Evolutionary conservation across 495 filamentous ascomycete genomes (phyloP).

Genomic region (Penicillium macrosclerotiorum): DNA sequence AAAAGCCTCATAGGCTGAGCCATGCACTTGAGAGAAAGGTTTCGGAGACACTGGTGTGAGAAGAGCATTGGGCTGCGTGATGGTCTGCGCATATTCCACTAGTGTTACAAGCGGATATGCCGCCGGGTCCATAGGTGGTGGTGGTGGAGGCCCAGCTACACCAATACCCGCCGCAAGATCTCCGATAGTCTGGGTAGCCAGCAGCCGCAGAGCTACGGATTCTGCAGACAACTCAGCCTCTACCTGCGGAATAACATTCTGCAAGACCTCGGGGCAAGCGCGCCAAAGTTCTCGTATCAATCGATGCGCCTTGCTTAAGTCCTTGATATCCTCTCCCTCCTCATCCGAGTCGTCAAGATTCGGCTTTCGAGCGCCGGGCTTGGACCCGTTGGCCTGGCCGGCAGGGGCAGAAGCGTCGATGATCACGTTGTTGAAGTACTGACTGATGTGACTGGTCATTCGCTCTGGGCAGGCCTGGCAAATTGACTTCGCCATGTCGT

Average conservation of each 20-base stretch:
- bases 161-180: slow-evolving; percentile 92
- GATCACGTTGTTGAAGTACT: slow-evolving; percentile 97
- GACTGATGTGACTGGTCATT: slow-evolving; percentile 89
- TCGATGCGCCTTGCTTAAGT: slow-evolving; percentile 83
- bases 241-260: slow-evolving; percentile 90
- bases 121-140: slow-evolving; percentile 69
- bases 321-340: slow-evolving; percentile 80
- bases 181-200: slow-evolving; percentile 90
- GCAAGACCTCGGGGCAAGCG: slow-evolving; percentile 81
- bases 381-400: slow-evolving; percentile 38
- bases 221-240: slow-evolving; percentile 91
- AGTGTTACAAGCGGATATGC: slow-evolving; percentile 76
- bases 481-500: slow-evolving; percentile 92
- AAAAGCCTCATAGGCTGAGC: slow-evolving; percentile 75
- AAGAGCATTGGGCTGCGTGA: slow-evolving; percentile 61
- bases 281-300: slow-evolving; percentile 93
- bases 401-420: slow-evolving; percentile 70
- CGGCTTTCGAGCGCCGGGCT: slow-evolving; percentile 43
- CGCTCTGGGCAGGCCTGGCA: slow-evolving; percentile 88
- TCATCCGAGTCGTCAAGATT: slow-evolving; percentile 72
- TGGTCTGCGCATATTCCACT: slow-evolving; percentile 50
- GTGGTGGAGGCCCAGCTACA: slow-evolving; percentile 76
- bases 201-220: slow-evolving; percentile 76
- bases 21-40: slow-evolving; percentile 77
- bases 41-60: slow-evolving; percentile 77